Evolutionary conservation across 345 rosid species (phyloP).

Genomic region (Syzygium jambos): DNA sequence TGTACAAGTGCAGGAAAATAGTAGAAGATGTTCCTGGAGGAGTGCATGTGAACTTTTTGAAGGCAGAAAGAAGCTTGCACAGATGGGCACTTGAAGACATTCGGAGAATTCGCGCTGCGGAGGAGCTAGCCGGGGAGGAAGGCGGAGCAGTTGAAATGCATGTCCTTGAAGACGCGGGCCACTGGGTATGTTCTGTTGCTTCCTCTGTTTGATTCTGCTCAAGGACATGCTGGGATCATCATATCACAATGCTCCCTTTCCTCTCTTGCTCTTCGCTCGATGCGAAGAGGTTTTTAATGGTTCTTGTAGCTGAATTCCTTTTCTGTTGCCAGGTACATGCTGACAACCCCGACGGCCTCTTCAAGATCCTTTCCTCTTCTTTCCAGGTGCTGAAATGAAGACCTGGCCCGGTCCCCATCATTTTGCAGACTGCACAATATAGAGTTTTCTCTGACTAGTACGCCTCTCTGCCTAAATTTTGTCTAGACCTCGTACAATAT

Average conservation of each 20-base stretch:
- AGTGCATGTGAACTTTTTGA: slow-evolving; percentile 80
- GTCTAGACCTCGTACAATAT: neutral
- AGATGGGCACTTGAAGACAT: slow-evolving; percentile 95
- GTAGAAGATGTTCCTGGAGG: slow-evolving; percentile 85
- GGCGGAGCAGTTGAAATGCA: slow-evolving; percentile 96
- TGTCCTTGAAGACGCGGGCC: slow-evolving; percentile 95
- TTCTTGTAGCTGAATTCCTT: neutral
- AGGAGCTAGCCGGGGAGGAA: slow-evolving; percentile 74
- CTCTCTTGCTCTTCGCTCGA: neutral
- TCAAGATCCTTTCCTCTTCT: slow-evolving; percentile 76
- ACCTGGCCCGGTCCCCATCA: neutral
- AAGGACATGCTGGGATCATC: neutral
- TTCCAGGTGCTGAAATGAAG: slow-evolving; percentile 39
- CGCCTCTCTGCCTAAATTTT: neutral
- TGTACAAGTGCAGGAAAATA: slow-evolving; percentile 45
- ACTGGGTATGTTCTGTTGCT: slow-evolving; percentile 52
- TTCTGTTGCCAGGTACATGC: slow-evolving; percentile 58
- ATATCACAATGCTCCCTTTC: neutral
- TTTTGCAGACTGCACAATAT: neutral
- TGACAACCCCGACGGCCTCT: slow-evolving; percentile 93
- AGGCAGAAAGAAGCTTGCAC: slow-evolving; percentile 96
- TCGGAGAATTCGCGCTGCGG: slow-evolving; percentile 87
- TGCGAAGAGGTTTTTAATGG: neutral
- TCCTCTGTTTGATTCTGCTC: neutral
- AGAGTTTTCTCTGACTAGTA: neutral